Percentiles rank a stretch among this genome's conserved stretches.
Evolutionary conservation across 2,329 filamentous ascomycete species (phyloP).

Genomic region (Lomentospora prolificans): DNA sequence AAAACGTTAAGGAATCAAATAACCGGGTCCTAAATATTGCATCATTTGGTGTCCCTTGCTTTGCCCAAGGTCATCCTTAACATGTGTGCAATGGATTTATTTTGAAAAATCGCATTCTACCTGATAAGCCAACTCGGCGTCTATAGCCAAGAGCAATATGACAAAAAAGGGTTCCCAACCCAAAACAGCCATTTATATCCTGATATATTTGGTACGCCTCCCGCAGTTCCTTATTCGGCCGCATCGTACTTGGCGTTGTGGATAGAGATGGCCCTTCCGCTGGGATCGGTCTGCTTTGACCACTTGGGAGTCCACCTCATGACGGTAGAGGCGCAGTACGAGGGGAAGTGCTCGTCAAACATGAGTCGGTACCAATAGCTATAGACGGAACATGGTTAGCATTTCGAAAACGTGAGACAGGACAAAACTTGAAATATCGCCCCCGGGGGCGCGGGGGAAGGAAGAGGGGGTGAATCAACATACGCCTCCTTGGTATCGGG

Average conservation of each 20-base stretch:
- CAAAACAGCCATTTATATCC: conserved; percentile 2
- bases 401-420: background rate
- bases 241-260: conserved; percentile 65
- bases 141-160: background rate
- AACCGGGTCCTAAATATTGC: no score
- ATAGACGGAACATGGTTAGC: conserved; percentile 17
- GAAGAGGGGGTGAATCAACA: conserved; percentile 21
- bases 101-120: background rate
- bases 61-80: no score
- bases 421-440: no score
- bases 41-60: no score
- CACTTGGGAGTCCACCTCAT: conserved; percentile 96
- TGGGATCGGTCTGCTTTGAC: conserved; percentile 93
- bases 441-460: no score
- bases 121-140: background rate
- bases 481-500: conserved; percentile 96
- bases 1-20: no score
- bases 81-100: no score
- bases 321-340: conserved; percentile 82
- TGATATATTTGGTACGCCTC: no score
- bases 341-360: conserved; percentile 98
- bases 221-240: conserved; percentile 17
- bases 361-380: conserved; percentile 96
- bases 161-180: background rate
- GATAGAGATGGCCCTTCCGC: conserved; percentile 71